Evolutionary conservation across 805 yeast genomes (phyloP).

Genomic region (Wickerhamomyces bovis): DNA sequence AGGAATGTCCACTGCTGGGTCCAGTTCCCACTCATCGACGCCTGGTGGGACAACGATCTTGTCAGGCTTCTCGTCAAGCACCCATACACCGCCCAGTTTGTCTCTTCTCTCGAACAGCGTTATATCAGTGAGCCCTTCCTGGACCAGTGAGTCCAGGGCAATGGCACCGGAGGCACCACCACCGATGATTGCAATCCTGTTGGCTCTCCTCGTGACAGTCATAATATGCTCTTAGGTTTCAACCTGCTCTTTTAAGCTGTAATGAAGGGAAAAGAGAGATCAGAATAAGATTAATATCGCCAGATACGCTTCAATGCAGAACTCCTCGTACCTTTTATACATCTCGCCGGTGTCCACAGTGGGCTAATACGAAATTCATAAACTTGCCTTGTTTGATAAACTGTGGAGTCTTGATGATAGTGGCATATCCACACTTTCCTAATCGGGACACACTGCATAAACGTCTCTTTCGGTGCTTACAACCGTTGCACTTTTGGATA

Average conservation of each 20-base stretch:
- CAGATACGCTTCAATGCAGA: too few species aligned
- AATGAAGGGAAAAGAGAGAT: too few species aligned
- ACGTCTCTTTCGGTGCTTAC: background rate
- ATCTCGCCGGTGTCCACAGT: background rate
- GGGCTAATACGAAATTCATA: background rate
- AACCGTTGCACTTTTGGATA: too few species aligned
- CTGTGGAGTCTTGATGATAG: background rate
- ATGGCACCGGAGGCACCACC: constrained; percentile 49
- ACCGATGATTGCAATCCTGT: constrained; percentile 38
- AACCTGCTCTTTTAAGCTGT: background rate
- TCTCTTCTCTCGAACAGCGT: constrained; percentile 36
- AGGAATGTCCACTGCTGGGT: constrained; percentile 22
- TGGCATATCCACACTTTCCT: background rate
- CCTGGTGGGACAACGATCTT: constrained; percentile 25
- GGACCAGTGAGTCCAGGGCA: constrained; percentile 31
- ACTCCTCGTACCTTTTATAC: background rate
- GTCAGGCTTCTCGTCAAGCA: constrained; percentile 25
- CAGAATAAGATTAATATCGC: too few species aligned
- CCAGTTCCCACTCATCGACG: constrained; percentile 18
- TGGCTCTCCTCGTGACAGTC: constrained; percentile 1
- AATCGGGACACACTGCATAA: background rate
- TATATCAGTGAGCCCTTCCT: constrained; percentile 31
- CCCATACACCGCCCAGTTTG: constrained; percentile 40
- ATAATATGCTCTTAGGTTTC: background rate
- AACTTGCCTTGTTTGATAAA: background rate